These are phyloP conservation scores for Penicillium sp. DNA, from an alignment of 2,329 filamentous ascomycete species.

Conservation along the genomic window DNA sequence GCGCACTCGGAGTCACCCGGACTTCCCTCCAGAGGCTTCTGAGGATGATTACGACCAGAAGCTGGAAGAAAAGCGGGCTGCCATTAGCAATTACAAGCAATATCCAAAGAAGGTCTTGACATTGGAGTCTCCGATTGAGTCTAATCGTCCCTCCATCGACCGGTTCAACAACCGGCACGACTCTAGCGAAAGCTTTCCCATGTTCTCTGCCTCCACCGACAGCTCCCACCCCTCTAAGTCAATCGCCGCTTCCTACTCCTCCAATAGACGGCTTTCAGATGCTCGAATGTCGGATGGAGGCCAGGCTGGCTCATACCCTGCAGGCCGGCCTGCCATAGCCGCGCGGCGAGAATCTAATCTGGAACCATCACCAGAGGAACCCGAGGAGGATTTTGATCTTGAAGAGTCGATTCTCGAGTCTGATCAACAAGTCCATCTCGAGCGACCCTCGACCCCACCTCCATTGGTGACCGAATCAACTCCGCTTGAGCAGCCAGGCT, in stretches of 20 bases:
- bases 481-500: conserved; percentile 30
- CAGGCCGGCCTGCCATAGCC: conserved; percentile 10
- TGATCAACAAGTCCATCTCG: conserved; percentile 46
- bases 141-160: conserved; percentile 39
- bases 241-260: conserved; percentile 57
- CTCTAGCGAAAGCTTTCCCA: conserved; percentile 67
- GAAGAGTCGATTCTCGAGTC: conserved; percentile 35
- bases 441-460: conserved; percentile 50
- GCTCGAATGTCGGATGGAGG: conserved; percentile 25
- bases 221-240: conserved; percentile 61
- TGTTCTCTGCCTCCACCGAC: conserved; percentile 68
- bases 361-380: conserved; percentile 30
- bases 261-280: conserved; percentile 35
- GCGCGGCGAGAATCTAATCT: conserved; percentile 28
- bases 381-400: conserved; percentile 33
- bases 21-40: conserved; percentile 36
- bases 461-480: conserved; percentile 45
- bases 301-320: conserved; percentile 26
- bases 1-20: conserved; percentile 38
- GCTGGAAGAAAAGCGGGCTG: conserved; percentile 51
- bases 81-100: conserved; percentile 56
- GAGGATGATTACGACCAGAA: conserved; percentile 48
- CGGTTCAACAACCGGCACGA: conserved; percentile 58
- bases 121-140: conserved; percentile 50
- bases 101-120: conserved; percentile 58